phyloP scores from a whole-genome alignment of 1,139 yeast species.

The Yamadazyma taylorii region DNA sequence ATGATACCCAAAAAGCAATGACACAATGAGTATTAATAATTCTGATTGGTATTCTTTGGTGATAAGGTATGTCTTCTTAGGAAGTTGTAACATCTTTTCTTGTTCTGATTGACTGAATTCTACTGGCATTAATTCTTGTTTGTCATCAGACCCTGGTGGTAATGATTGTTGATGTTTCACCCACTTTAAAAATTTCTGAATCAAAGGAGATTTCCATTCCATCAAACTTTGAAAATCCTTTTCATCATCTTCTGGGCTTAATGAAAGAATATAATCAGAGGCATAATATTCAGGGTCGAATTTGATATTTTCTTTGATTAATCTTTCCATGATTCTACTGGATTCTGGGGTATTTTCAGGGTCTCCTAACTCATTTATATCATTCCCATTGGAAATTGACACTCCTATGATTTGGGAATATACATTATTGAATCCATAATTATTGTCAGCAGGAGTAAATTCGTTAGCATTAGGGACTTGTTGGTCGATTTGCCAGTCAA shows the following conservation, averaged over 20 bases:
- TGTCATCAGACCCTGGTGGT: conserved; percentile 17
- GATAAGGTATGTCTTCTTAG: conserved; percentile 60
- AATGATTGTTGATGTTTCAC: conserved; percentile 35
- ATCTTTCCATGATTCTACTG: conserved; percentile 64
- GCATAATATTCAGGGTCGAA: conserved; percentile 90
- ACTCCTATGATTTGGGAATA: conserved; percentile 64
- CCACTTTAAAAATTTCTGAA: conserved; percentile 48
- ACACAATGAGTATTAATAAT: conserved; percentile 59
- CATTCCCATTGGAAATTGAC: conserved; percentile 79
- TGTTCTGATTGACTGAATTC: conserved; percentile 62
- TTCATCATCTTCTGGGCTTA: conserved; percentile 55
- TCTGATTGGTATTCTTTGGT: conserved; percentile 47
- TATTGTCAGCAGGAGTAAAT: conserved; percentile 20
- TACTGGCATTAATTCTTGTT: conserved; percentile 37
- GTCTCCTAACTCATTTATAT: conserved; percentile 80
- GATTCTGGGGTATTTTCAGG: conserved; percentile 64
- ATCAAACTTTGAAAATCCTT: conserved; percentile 53
- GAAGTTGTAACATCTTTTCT: conserved; percentile 64
- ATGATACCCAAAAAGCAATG: conserved; percentile 68
- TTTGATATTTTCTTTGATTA: conserved; percentile 68
- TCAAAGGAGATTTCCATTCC: conserved; percentile 55
- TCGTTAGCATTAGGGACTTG: conserved; percentile 11
- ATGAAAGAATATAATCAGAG: conserved; percentile 70
- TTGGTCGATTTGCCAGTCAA: conserved; percentile 68
- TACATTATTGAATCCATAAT: conserved; percentile 78